Base-by-base conservation (phyloP, 441 rosid species). In the Manihot esculenta region DNA sequence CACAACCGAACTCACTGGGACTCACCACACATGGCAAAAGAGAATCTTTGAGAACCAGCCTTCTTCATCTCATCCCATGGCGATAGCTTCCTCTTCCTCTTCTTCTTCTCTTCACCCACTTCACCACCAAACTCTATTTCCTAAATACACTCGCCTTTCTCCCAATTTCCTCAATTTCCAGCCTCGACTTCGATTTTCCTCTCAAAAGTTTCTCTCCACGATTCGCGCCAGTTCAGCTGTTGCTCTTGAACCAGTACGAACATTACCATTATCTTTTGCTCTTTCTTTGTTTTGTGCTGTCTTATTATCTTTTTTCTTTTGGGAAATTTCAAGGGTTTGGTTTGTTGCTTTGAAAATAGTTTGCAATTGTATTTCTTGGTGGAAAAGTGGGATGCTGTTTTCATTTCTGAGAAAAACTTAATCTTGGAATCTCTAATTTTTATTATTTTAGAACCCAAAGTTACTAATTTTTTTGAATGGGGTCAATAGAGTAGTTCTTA, bases 21-120 rank as follows among this genome's bases (percentile, higher is more conserved):
- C 41, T 2, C 7, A 2, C 41, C 41, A 35, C 41, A 35, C 7
- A 35, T 2, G 7, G 41, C 14, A 38, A 24, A 23, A 3, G 0
- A 47, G 56, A 69, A 6, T 11, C 26, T 44, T 35, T 0, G 15
- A 23, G 2, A 55, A 13, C 5, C 33, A 38, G 41, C 7, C n/a
- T 12, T 64, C 48, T 72, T 12, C 10, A 62, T 33, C 17, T 63
- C 8, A 1, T 33, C 41, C 55, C 24, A 86, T 84, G 87, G 82
- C 96, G 3, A 74, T 85, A 69, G 77, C 87, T 77, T 78, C 87
- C 27, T 72, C 83, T 2, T 80, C 88, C 27, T 74, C 83, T 3
- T 80, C 86, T n/a, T n/a, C n/a, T n/a, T n/a, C n/a, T 65, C 30
- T 64, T 72, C 73, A 69, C 72, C 75, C 74, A 48, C 79, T 83